These are phyloP conservation scores for Paralagenidium karlingii DNA, from an alignment of 352 stramenopile species.

Conservation along the genomic window DNA sequence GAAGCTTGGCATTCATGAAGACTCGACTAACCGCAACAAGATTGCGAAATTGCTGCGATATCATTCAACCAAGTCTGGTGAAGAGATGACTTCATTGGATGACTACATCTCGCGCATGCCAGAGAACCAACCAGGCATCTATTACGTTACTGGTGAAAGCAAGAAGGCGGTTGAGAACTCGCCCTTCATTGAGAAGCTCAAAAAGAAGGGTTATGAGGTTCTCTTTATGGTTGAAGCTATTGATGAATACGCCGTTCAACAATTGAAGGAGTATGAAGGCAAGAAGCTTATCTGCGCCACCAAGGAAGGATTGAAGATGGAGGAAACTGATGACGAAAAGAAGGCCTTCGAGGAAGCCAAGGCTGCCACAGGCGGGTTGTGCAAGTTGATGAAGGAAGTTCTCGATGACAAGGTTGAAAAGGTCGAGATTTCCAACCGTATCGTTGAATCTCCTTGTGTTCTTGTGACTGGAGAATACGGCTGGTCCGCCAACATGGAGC, in stretches of 20 bases:
- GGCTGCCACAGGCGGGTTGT: slow-evolving; percentile 93
- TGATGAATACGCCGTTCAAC: slow-evolving; percentile 99
- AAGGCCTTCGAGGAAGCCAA: slow-evolving; percentile 99
- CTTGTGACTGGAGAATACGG: slow-evolving; percentile 99
- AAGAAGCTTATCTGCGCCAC: slow-evolving; percentile 99
- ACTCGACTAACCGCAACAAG: slow-evolving; percentile 98
- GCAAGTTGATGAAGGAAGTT: slow-evolving; percentile 99
- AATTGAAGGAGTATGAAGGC: slow-evolving; percentile 99
- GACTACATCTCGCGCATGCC: slow-evolving; percentile 97
- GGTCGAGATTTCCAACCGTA: slow-evolving; percentile 98
- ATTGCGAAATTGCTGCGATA: slow-evolving; percentile 99
- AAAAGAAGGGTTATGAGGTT: slow-evolving; percentile 99
- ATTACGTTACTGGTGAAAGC: slow-evolving; percentile 99
- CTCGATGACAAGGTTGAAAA: slow-evolving; percentile 99
- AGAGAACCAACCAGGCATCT: slow-evolving; percentile 97
- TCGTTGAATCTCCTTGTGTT: slow-evolving; percentile 97
- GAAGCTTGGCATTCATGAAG: slow-evolving; percentile 99
- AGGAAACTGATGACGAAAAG: slow-evolving; percentile 96
- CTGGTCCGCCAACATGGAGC: slow-evolving; percentile 99
- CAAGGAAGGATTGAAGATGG: slow-evolving; percentile 96
- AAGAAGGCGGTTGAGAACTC: slow-evolving; percentile 99
- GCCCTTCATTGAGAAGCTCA: slow-evolving; percentile 99
- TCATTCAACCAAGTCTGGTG: slow-evolving; percentile 97
- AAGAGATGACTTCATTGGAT: slow-evolving; percentile 95
- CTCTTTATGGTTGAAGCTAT: slow-evolving; percentile 99